These are phyloP conservation scores for Ceratocystis harringtonii DNA, from an alignment of 2,329 filamentous ascomycete genomes.

Conservation along the genomic window DNA sequence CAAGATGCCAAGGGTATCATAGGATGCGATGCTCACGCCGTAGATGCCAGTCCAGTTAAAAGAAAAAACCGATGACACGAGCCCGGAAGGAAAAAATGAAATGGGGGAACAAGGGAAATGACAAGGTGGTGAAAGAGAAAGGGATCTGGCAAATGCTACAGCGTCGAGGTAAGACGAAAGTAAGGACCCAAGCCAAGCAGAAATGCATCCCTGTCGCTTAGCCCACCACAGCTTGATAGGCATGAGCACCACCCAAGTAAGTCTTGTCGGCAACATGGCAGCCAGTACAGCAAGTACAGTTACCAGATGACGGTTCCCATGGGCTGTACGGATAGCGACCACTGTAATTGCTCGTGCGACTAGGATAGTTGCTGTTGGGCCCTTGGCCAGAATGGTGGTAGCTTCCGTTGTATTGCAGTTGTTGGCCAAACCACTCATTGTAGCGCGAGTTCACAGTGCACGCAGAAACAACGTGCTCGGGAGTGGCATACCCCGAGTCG, in stretches of 20 bases:
- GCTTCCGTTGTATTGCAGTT: constrained; percentile 30
- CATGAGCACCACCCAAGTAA: constrained; percentile 31
- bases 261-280: constrained; percentile 32
- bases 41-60: constrained; percentile 14
- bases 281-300: constrained; percentile 33
- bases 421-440: constrained; percentile 41
- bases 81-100: background rate
- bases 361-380: constrained; percentile 25
- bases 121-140: background rate
- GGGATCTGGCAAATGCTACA: background rate
- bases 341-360: constrained; percentile 29
- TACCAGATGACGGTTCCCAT: constrained; percentile 37
- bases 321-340: constrained; percentile 34
- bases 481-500: constrained; percentile 47
- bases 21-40: constrained; percentile 16
- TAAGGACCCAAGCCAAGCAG: constrained; percentile 20
- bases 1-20: constrained; percentile 15
- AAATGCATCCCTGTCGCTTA: constrained; percentile 22
- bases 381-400: constrained; percentile 26
- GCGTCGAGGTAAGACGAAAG: constrained; percentile 1
- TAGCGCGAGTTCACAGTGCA: constrained; percentile 40
- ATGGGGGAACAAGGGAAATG: constrained; percentile 10
- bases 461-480: constrained; percentile 42
- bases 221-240: constrained; percentile 42
- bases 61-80: constrained; percentile 6